phyloP scores from a whole-genome alignment of 192 early-diverging fungal species.

The Coemansia sp. region DNA sequence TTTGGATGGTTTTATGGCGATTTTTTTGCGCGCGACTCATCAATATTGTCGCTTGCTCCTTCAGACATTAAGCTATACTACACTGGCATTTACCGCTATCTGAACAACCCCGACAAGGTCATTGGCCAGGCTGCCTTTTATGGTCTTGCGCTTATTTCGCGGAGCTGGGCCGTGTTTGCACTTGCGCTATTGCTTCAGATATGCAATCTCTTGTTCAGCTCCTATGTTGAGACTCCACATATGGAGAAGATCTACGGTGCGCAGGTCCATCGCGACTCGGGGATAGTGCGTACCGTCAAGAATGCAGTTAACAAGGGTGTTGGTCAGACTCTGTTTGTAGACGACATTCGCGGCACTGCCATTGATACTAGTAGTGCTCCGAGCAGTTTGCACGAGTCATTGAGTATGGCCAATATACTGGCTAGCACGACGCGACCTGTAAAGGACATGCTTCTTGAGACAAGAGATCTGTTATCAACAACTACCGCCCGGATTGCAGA shows the following conservation, averaged over 20 bases:
- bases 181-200: slow-evolving; percentile 82
- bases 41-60: slow-evolving; percentile 52
- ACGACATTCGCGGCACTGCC: not conserved
- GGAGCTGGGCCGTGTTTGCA: slow-evolving; percentile 76
- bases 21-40: slow-evolving; percentile 86
- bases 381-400: slow-evolving; percentile 5
- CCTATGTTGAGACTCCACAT: slow-evolving; percentile 89
- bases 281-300: slow-evolving; percentile 61
- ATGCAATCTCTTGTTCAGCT: slow-evolving; percentile 79
- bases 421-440: slow-evolving; percentile 67
- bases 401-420: slow-evolving; percentile 33
- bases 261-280: slow-evolving; percentile 79
- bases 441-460: slow-evolving; percentile 60
- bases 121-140: slow-evolving; percentile 95
- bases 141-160: slow-evolving; percentile 85
- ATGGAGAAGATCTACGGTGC: slow-evolving; percentile 87
- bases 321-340: slow-evolving; percentile 44
- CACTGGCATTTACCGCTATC: slow-evolving; percentile 90
- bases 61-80: slow-evolving; percentile 65
- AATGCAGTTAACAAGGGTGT: slow-evolving; percentile 53
- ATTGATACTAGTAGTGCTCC: not conserved
- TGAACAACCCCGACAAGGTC: slow-evolving; percentile 93
- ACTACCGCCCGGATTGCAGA: slow-evolving; percentile 53
- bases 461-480: slow-evolving; percentile 44
- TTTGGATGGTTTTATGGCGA: slow-evolving; percentile 99